These are phyloP conservation scores for Leptosphaerulina australis DNA, from an alignment of 2,329 filamentous ascomycete species.

Conservation along the genomic window DNA sequence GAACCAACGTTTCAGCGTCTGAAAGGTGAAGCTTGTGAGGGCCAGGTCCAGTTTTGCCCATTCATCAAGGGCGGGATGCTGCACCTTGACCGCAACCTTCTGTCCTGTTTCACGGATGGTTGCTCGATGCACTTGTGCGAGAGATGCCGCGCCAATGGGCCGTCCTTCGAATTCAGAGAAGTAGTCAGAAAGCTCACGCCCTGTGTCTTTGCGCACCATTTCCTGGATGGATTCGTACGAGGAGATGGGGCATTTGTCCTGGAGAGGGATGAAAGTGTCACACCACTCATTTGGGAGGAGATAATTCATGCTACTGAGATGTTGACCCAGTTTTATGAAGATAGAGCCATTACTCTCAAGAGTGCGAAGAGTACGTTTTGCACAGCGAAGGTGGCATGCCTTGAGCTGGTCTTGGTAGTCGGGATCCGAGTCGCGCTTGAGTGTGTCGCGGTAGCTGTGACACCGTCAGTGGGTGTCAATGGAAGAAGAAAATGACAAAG, in stretches of 20 bases:
- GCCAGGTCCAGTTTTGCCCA: conserved; percentile 89
- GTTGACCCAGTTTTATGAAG: conserved; percentile 97
- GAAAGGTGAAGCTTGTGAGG: conserved; percentile 87
- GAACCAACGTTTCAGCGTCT: conserved; percentile 88
- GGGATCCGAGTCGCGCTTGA: conserved; percentile 71
- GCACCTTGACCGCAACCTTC: conserved; percentile 93
- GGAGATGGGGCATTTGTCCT: conserved; percentile 94
- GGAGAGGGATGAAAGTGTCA: conserved; percentile 90
- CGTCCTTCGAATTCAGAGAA: conserved; percentile 82
- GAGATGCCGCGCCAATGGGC: conserved; percentile 89
- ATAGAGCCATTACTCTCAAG: conserved; percentile 97
- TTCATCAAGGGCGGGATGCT: conserved; percentile 86
- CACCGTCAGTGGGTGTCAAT: background rate
- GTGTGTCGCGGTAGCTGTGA: conserved; percentile 79
- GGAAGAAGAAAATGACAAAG: background rate
- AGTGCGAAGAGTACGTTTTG: conserved; percentile 81
- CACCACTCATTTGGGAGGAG: conserved; percentile 91
- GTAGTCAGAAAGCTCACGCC: conserved; percentile 75
- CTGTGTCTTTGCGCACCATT: conserved; percentile 87
- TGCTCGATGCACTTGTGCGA: conserved; percentile 93
- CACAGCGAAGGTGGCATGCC: conserved; percentile 90
- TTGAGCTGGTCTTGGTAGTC: conserved; percentile 73
- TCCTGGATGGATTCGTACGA: conserved; percentile 83
- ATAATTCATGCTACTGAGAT: conserved; percentile 95
- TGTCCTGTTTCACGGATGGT: conserved; percentile 80